These are phyloP conservation scores for Ammopiptanthus mongolicus DNA, from an alignment of 306 rosid species.

Conservation along the genomic window DNA sequence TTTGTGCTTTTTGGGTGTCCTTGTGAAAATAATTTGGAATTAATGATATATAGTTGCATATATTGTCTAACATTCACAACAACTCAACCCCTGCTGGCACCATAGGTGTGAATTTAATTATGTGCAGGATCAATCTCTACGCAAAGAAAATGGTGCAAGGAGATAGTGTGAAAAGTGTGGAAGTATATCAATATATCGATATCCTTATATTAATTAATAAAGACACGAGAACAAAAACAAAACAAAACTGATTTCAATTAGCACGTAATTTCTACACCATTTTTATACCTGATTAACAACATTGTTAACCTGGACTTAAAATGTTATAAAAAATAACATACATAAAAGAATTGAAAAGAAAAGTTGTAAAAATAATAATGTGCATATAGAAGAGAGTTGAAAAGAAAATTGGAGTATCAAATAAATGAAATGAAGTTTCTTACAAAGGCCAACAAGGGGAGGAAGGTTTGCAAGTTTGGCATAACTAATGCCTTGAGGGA, in stretches of 20 bases:
- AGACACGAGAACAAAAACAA: not conserved
- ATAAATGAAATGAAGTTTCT: not conserved
- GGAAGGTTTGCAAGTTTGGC: slow-evolving; percentile 68
- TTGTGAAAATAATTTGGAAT: too few species aligned
- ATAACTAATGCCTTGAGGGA: slow-evolving; percentile 93
- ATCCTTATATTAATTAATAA: not conserved
- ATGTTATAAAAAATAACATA: too few species aligned
- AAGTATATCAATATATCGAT: not conserved
- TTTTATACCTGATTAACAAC: too few species aligned
- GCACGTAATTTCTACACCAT: not conserved
- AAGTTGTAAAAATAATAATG: too few species aligned
- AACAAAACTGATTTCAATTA: not conserved
- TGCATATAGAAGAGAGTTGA: not conserved
- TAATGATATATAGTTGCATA: not conserved
- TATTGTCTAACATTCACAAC: not conserved
- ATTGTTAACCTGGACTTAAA: too few species aligned
- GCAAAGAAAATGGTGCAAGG: not conserved
- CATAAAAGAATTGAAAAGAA: too few species aligned
- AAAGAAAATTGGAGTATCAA: not conserved
- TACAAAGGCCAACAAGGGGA: slow-evolving; percentile 81
- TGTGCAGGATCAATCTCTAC: not conserved
- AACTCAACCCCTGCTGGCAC: not conserved
- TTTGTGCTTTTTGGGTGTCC: too few species aligned
- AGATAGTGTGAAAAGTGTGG: not conserved
- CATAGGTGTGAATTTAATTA: too few species aligned